phyloP scores from a whole-genome alignment of 2,329 filamentous ascomycete species.

The Ophiostoma tasmaniense region DNA sequence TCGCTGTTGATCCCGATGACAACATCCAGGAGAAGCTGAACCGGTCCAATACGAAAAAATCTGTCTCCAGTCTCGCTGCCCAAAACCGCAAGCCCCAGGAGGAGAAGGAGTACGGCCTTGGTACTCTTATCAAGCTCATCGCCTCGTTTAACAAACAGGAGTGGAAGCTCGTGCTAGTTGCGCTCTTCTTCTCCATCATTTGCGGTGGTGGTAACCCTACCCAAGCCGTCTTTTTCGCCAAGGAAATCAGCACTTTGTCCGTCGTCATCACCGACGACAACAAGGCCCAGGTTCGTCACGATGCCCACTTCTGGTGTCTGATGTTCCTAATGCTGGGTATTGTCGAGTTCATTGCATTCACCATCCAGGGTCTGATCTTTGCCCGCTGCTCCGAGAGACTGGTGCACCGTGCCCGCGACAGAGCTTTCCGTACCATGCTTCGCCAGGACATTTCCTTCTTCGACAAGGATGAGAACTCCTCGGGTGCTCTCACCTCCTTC shows the following conservation, averaged over 20 bases:
- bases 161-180: slow-evolving; percentile 61
- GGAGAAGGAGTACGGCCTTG: slow-evolving; percentile 52
- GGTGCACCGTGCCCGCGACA: slow-evolving; percentile 72
- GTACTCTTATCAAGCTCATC: slow-evolving; percentile 71
- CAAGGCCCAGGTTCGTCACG: slow-evolving; percentile 50
- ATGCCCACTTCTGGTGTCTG: slow-evolving; percentile 76
- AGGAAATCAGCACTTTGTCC: slow-evolving; percentile 59
- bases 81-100: slow-evolving; percentile 44
- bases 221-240: slow-evolving; percentile 73
- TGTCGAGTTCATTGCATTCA: slow-evolving; percentile 61
- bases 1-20: slow-evolving; percentile 52
- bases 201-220: slow-evolving; percentile 64
- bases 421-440: slow-evolving; percentile 77
- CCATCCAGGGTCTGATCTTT: slow-evolving; percentile 63
- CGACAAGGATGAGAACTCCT: slow-evolving; percentile 79
- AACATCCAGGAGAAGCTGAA: slow-evolving; percentile 50
- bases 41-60: slow-evolving; percentile 47
- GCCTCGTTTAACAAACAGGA: slow-evolving; percentile 70
- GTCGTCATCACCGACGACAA: slow-evolving; percentile 32
- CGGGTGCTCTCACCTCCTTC: slow-evolving; percentile 81
- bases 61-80: slow-evolving; percentile 62
- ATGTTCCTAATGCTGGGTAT: slow-evolving; percentile 84
- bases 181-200: slow-evolving; percentile 64
- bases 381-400: slow-evolving; percentile 81
- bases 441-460: slow-evolving; percentile 92